phyloP scores from a whole-genome alignment of 495 filamentous ascomycete species.

The Penicillium turbatum region DNA sequence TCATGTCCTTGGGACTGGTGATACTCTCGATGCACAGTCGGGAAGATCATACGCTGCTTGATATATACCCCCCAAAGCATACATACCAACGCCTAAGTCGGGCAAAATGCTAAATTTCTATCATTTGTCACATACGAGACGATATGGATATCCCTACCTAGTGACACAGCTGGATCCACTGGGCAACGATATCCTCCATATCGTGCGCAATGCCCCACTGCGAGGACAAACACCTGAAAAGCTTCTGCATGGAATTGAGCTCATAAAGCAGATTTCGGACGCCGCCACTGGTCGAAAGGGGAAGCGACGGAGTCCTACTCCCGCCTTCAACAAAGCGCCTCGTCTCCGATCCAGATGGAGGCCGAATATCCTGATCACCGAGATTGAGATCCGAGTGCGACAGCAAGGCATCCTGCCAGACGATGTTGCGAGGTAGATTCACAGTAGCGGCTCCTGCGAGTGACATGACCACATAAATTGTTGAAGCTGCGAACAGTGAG shows the following conservation, averaged over 20 bases:
- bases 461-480: conserved; percentile 41
- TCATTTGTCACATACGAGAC: neutral
- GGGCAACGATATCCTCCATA: conserved; percentile 45
- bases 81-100: neutral
- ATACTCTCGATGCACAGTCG: too few species aligned
- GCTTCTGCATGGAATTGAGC: conserved; percentile 48
- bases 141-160: conserved; percentile 10
- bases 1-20: too few species aligned
- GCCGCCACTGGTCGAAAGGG: conserved; percentile 17
- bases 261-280: conserved; percentile 45
- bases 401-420: conserved; percentile 43
- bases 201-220: conserved; percentile 50
- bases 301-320: conserved; percentile 12
- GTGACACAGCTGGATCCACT: conserved; percentile 47
- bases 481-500: conserved; percentile 43
- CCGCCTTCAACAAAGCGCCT: conserved; percentile 34
- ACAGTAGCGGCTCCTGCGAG: conserved; percentile 37
- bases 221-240: conserved; percentile 43
- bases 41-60: too few species aligned
- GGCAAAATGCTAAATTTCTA: neutral
- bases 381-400: conserved; percentile 35
- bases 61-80: too few species aligned
- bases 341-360: conserved; percentile 32
- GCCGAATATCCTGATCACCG: conserved; percentile 21
- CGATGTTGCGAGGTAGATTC: conserved; percentile 36